These are phyloP conservation scores for Talaromyces sp. DNA, from an alignment of 2,329 filamentous ascomycete species.

Conservation along the genomic window DNA sequence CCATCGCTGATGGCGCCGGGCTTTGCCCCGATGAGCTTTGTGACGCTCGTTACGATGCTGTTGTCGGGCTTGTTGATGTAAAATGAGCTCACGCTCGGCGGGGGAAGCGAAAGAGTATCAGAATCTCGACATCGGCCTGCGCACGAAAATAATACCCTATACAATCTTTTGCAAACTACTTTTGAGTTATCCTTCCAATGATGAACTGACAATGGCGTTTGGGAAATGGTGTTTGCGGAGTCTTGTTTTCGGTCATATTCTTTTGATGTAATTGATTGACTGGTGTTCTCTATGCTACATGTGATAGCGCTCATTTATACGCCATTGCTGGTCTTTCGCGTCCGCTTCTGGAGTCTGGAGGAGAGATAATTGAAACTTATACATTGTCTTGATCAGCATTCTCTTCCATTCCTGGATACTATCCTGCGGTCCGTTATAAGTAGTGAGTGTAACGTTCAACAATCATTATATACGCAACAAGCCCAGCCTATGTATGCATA, in stretches of 20 bases:
- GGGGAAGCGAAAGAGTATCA: not conserved
- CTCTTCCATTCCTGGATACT: not conserved
- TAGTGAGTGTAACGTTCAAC: not conserved
- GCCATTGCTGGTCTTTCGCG: not conserved
- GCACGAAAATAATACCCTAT: constrained; percentile 11
- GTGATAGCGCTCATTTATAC: not conserved
- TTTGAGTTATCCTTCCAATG: not conserved
- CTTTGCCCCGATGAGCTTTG: constrained; percentile 11
- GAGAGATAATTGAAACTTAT: not conserved
- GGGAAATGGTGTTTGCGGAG: not conserved
- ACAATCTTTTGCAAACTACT: not conserved
- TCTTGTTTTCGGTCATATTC: not conserved
- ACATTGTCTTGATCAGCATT: not conserved
- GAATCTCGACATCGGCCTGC: not conserved
- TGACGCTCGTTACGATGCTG: constrained; percentile 10
- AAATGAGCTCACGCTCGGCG: not conserved
- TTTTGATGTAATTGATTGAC: not conserved
- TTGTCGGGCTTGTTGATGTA: constrained; percentile 7
- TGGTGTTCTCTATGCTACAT: not conserved
- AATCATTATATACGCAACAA: not conserved
- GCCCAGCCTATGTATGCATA: not conserved
- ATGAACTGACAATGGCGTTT: constrained; percentile 6
- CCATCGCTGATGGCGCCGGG: constrained; percentile 8
- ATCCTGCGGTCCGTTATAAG: not conserved
- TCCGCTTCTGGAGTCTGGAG: constrained; percentile 3